These are phyloP conservation scores for Stenocarpella maydis DNA, from an alignment of 2,329 filamentous ascomycete genomes.

Conservation along the genomic window DNA sequence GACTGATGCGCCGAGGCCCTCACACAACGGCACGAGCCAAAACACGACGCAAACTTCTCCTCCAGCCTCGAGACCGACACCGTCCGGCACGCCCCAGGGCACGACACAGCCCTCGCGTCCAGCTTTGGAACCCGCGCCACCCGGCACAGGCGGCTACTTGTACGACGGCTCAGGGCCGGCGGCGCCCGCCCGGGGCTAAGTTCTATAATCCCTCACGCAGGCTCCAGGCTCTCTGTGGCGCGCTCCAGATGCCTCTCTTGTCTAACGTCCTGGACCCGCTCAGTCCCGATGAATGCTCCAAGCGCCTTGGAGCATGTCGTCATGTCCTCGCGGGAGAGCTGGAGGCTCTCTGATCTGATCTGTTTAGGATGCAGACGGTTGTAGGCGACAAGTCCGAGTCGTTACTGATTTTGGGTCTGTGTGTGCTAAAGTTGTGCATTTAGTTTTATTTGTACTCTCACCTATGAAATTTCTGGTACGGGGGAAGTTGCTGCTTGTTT, in stretches of 20 bases:
- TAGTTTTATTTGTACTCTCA: neutral
- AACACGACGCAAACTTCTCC: too few relatives aligned
- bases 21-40: too few relatives aligned
- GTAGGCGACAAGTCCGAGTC: neutral
- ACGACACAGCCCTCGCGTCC: too few relatives aligned
- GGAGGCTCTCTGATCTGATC: neutral
- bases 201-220: neutral
- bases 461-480: neutral
- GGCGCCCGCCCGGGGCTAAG: neutral
- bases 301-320: neutral
- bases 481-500: neutral
- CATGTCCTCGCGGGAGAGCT: neutral
- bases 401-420: neutral
- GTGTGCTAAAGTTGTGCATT: neutral
- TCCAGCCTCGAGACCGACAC: neutral
- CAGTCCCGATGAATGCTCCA: neutral
- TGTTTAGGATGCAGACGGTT: neutral
- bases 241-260: neutral
- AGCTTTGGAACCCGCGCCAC: neutral
- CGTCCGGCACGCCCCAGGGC: neutral
- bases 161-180: neutral
- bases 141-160: neutral
- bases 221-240: neutral
- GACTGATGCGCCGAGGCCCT: neutral
- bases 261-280: neutral